Percentiles rank a stretch among this genome's conserved stretches.
phyloP scores from a whole-genome alignment of 768 basidiomycete genomes.

The Leccinum rimulosum region DNA sequence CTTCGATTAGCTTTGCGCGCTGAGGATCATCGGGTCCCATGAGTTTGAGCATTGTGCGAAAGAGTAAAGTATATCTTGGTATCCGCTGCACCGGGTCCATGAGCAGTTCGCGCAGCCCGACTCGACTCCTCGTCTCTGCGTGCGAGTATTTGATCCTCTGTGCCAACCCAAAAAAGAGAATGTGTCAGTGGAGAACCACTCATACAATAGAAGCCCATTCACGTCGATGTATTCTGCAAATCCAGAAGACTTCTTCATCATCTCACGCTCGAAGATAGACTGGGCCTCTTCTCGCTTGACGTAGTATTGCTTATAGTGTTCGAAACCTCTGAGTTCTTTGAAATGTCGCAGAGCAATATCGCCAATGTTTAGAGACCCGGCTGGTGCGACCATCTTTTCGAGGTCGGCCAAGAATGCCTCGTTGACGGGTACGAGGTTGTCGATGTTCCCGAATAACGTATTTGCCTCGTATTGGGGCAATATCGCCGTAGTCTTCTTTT shows the following conservation, averaged over 20 bases:
- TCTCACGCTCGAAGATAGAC: constrained; percentile 78
- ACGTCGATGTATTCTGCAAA: constrained; percentile 90
- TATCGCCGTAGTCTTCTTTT: constrained; percentile 81
- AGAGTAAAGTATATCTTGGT: constrained; percentile 89
- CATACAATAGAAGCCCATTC: constrained; percentile 31
- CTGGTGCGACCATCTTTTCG: constrained; percentile 71
- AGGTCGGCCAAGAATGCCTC: constrained; percentile 82
- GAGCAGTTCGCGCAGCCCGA: constrained; percentile 85
- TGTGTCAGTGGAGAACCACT: constrained; percentile 10
- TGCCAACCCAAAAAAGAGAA: not conserved
- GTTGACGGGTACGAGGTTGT: constrained; percentile 85
- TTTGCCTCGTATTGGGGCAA: constrained; percentile 90
- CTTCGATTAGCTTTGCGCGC: constrained; percentile 74
- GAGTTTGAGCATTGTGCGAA: constrained; percentile 89
- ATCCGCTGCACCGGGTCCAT: constrained; percentile 98
- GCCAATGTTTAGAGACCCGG: constrained; percentile 61
- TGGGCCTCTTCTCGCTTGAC: constrained; percentile 93
- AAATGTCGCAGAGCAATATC: constrained; percentile 88
- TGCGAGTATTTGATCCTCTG: constrained; percentile 87
- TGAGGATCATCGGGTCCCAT: constrained; percentile 80
- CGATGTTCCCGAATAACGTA: constrained; percentile 91
- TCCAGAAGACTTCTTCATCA: constrained; percentile 72
- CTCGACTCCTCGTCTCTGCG: constrained; percentile 69
- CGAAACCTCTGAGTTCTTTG: constrained; percentile 79
- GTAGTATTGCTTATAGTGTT: constrained; percentile 90